Percentiles rank a stretch among this genome's conserved stretches.
Conservation (phyloP, 306 rosid genomes). For the Lupinus albus region DNA sequence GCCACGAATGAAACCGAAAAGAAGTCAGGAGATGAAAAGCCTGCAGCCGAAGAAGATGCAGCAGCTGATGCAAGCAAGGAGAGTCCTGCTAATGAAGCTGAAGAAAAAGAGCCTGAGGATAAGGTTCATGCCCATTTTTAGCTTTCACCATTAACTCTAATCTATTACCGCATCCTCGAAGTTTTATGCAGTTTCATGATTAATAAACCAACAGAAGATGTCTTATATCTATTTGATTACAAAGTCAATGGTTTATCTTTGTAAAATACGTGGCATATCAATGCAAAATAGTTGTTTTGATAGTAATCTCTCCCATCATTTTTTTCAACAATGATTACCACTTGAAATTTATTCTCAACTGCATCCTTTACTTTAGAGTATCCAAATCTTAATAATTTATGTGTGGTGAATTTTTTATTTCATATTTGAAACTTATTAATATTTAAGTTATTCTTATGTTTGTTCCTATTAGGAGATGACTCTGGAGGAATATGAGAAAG, state of each 20-base stretch:
- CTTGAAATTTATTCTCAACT: background rate
- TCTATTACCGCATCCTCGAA: slow-evolving; percentile 10
- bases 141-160: background rate
- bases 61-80: slow-evolving; percentile 70
- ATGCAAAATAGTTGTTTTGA: background rate
- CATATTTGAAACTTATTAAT: background rate
- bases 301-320: background rate
- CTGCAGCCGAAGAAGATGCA: slow-evolving; percentile 53
- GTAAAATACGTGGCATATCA: background rate
- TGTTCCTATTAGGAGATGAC: slow-evolving; percentile 77
- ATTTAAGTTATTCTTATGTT: background rate
- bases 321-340: background rate
- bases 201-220: background rate
- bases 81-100: slow-evolving; percentile 57
- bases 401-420: background rate
- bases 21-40: slow-evolving; percentile 71
- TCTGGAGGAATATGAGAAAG: slow-evolving; percentile 84
- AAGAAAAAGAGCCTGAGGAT: slow-evolving; percentile 85
- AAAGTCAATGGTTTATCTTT: background rate
- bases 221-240: background rate
- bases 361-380: background rate
- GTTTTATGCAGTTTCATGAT: background rate
- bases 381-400: background rate
- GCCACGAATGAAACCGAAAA: slow-evolving; percentile 64
- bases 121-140: slow-evolving; percentile 52